Conservation (phyloP, 2,329 filamentous ascomycete genomes). For the Huntiella savannae region DNA sequence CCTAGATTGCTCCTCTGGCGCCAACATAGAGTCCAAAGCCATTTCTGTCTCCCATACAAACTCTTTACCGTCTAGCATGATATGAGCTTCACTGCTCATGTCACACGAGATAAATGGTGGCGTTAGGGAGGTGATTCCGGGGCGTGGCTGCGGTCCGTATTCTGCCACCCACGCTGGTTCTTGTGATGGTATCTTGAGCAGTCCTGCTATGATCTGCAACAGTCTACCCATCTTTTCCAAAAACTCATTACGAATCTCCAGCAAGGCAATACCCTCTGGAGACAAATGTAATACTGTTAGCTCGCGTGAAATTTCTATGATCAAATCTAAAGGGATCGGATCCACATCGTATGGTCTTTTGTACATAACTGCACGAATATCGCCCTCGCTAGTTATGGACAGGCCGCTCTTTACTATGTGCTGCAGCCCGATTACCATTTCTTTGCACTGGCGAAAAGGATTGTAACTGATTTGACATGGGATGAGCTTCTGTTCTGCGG, state of each 20-base stretch:
- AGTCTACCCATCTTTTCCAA: conserved; percentile 53
- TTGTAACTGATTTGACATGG: conserved; percentile 62
- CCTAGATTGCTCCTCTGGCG: conserved; percentile 13
- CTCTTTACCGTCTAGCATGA: conserved; percentile 38
- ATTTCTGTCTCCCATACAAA: conserved; percentile 14
- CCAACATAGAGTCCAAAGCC: not conserved
- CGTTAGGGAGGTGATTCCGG: conserved; percentile 31
- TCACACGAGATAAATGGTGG: conserved; percentile 49
- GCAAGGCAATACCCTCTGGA: conserved; percentile 23
- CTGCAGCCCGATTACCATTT: conserved; percentile 64
- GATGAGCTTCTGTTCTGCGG: conserved; percentile 72
- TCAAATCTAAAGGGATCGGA: conserved; percentile 42
- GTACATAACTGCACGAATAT: conserved; percentile 48
- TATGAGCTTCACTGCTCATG: conserved; percentile 39
- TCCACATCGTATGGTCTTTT: conserved; percentile 65
- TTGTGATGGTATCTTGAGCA: conserved; percentile 44
- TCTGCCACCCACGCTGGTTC: not conserved
- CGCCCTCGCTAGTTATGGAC: conserved; percentile 19
- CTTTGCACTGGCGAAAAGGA: conserved; percentile 42
- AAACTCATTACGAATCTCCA: conserved; percentile 54
- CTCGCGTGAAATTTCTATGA: conserved; percentile 62
- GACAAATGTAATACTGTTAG: conserved; percentile 36
- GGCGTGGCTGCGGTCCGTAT: conserved; percentile 20
- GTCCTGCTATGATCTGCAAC: conserved; percentile 64
- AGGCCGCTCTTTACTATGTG: conserved; percentile 82